Evolutionary conservation across 1,139 yeast genomes (phyloP), one percentile per base, ranked within the genome.

Genomic region (Pneumocystis murina): DNA sequence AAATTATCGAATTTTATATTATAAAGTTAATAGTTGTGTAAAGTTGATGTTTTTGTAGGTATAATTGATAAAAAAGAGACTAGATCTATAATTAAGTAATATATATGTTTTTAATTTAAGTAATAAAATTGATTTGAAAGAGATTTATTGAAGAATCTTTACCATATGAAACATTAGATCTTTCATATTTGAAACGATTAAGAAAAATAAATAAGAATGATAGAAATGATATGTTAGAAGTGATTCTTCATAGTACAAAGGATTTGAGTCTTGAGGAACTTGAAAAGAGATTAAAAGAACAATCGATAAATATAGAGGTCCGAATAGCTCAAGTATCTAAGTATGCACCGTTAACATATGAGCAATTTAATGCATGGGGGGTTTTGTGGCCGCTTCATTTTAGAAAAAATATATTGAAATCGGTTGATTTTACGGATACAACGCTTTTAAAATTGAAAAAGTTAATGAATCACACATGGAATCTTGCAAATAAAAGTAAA

Each of bases 41-140:
- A 24, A 33, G 59, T 62, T n/a, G 66, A 62, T 36, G 66, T 62
- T 30, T 66, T 62, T 58, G 59, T 62, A 24, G 63, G 64, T 10
- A 39, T 59, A 24, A 59, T 65, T 4, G 14, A 54, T 16, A 59
- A 64, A n/a, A 40, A 54, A 14, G 43, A 55, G 28, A 61, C 64
- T n/a, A 35, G 43, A 16, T 61, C 41, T 7, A 61, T 61, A 10
- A 59, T 63, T 7, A 43, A 61, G 55, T 48, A 24, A 48, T n/a
- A 24, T 2, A 3, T 6, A 3, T 38, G 30, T 59, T 63, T 35
- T 58, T 63, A 30, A 60, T 57, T 24, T 7, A 60, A 28, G 28
- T 14, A 33, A 59, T 62, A 16, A 33, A 35, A 16, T 30, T 61
- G 17, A 38, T 12, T 10, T 24, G 28, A 24, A 24, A 24, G 16